Conservation (phyloP, 495 filamentous ascomycete species). For the Aspergillus kassunensis region DNA sequence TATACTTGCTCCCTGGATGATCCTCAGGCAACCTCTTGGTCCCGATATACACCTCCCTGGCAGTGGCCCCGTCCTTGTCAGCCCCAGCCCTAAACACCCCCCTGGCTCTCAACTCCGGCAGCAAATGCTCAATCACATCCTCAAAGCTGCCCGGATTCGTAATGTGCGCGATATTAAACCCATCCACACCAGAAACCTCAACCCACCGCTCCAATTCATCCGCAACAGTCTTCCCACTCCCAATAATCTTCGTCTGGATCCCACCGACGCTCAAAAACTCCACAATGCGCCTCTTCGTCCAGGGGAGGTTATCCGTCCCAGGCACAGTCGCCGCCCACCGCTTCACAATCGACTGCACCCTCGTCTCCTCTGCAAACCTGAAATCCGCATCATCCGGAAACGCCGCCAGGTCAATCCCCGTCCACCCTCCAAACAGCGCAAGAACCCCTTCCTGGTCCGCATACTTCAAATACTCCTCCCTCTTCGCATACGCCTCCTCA, state of each 20-base stretch:
- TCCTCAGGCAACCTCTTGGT: conserved; percentile 3
- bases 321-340: conserved; percentile 32
- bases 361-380: conserved; percentile 55
- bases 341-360: conserved; percentile 40
- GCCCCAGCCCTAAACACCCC: conserved; percentile 45
- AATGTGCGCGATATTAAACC: conserved; percentile 59
- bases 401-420: conserved; percentile 50
- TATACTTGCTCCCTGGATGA: conserved; percentile 10
- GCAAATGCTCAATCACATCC: conserved; percentile 51
- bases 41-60: conserved; percentile 40
- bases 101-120: conserved; percentile 43
- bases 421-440: conserved; percentile 61
- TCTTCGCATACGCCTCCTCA: conserved; percentile 50
- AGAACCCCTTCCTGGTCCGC: conserved; percentile 55
- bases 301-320: conserved; percentile 45
- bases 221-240: conserved; percentile 53
- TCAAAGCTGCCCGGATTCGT: conserved; percentile 59
- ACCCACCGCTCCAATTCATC: conserved; percentile 61
- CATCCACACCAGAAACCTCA: conserved; percentile 56
- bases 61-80: conserved; percentile 33
- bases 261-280: conserved; percentile 60
- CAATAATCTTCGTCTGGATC: conserved; percentile 51
- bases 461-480: conserved; percentile 44
- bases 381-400: conserved; percentile 57
- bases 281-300: conserved; percentile 60